A percentile compares a stretch with the other conserved stretches of the same genome.
phyloP scores from a whole-genome alignment of 179 eudicot species.

The Dionaea muscipula region DNA sequence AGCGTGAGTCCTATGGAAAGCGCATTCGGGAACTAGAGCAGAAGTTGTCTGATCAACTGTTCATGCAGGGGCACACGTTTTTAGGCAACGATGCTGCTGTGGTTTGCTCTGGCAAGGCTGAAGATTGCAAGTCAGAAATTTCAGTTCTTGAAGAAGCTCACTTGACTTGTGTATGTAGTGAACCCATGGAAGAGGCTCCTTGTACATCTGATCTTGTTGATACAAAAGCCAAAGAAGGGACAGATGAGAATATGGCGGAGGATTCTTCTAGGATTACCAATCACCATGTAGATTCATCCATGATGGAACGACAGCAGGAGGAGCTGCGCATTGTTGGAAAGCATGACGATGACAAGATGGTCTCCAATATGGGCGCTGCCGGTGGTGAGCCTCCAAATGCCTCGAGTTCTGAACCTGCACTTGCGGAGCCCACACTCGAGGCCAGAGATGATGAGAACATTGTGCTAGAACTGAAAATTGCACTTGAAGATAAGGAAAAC shows the following conservation, averaged over 20 bases:
- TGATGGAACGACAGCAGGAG: constrained; percentile 65
- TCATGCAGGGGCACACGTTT: constrained; percentile 29
- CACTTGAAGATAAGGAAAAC: constrained; percentile 52
- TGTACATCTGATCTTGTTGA: constrained; percentile 39
- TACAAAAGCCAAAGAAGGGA: constrained; percentile 42
- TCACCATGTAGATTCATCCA: constrained; percentile 68
- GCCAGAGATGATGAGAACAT: constrained; percentile 28
- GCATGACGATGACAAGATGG: constrained; percentile 29
- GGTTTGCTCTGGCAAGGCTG: constrained; percentile 30
- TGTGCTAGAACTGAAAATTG: constrained; percentile 48
- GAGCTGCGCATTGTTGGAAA: constrained; percentile 35
- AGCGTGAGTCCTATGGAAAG: constrained; percentile 82
- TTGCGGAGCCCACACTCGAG: constrained; percentile 23
- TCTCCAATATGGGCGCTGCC: constrained; percentile 31
- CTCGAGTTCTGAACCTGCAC: constrained; percentile 26
- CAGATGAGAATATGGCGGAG: constrained; percentile 78
- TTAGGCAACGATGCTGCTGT: constrained; percentile 24
- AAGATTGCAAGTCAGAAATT: constrained; percentile 56
- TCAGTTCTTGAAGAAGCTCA: constrained; percentile 39
- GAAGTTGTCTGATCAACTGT: constrained; percentile 59
- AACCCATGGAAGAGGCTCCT: constrained; percentile 72
- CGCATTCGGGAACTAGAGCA: constrained; percentile 79
- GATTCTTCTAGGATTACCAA: constrained; percentile 62
- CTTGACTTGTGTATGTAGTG: constrained; percentile 27
- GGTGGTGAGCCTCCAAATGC: constrained; percentile 23